Percentiles rank a stretch among this genome's conserved stretches.
Evolutionary conservation across 306 rosid genomes (phyloP).

Genomic region (Begonia fuchsioides): DNA sequence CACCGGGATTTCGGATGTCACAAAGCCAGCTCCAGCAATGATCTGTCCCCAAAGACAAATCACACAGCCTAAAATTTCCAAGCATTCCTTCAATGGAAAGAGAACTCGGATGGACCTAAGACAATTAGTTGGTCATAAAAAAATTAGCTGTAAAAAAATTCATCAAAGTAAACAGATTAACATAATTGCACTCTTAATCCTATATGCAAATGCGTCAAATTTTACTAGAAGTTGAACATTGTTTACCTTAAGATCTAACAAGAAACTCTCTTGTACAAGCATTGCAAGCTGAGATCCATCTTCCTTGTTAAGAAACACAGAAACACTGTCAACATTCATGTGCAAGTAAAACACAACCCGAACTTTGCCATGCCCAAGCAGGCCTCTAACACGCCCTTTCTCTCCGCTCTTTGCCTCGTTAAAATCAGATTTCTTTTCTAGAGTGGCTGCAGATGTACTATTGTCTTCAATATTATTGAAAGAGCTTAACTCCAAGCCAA

Average conservation of each 20-base stretch:
- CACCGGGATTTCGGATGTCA: slow-evolving; percentile 89
- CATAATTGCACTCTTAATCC: neutral
- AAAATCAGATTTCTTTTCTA: slow-evolving; percentile 25
- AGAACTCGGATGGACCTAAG: slow-evolving; percentile 82
- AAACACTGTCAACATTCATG: slow-evolving; percentile 86
- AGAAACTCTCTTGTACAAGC: slow-evolving; percentile 79
- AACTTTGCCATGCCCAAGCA: slow-evolving; percentile 79
- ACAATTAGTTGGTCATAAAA: neutral
- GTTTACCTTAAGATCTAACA: slow-evolving; percentile 75
- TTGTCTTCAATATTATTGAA: slow-evolving; percentile 21
- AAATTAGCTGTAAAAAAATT: too few relatives aligned
- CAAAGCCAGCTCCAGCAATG: slow-evolving; percentile 95
- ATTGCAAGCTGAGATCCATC: slow-evolving; percentile 85
- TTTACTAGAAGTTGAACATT: neutral
- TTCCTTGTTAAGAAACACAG: slow-evolving; percentile 83
- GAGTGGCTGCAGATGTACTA: slow-evolving; percentile 15
- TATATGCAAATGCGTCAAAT: too few relatives aligned
- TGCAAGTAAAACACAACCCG: slow-evolving; percentile 67
- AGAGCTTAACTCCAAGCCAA: slow-evolving; percentile 63
- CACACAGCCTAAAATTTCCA: slow-evolving; percentile 86
- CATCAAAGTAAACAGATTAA: too few relatives aligned
- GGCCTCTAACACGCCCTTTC: slow-evolving; percentile 55
- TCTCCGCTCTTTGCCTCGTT: slow-evolving; percentile 61
- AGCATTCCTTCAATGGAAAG: slow-evolving; percentile 81
- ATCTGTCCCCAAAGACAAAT: slow-evolving; percentile 59